Conservation (phyloP, 139 green algal species). For the Closterium sp. region DNA sequence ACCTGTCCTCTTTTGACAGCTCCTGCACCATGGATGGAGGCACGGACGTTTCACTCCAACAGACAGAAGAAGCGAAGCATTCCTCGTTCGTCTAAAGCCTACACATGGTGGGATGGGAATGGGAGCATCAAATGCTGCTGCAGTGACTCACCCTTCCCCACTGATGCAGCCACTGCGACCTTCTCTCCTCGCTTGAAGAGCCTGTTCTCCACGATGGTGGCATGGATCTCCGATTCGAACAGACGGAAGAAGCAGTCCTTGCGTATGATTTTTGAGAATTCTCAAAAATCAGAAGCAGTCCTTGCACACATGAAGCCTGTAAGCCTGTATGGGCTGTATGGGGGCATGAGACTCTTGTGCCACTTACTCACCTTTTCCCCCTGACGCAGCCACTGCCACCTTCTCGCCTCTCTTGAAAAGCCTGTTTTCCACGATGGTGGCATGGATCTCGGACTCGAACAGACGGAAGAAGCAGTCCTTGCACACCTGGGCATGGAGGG, state of each 20-base stretch:
- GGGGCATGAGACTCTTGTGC: too few relatives aligned
- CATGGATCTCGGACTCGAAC: background rate
- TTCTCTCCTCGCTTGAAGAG: too few relatives aligned
- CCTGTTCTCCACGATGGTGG: background rate
- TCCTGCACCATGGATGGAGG: too few relatives aligned
- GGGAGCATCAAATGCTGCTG: background rate
- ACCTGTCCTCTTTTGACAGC: too few relatives aligned
- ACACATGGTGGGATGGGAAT: background rate
- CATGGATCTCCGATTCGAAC: conserved; percentile 24
- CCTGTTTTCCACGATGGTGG: conserved; percentile 65
- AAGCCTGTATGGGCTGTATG: too few relatives aligned
- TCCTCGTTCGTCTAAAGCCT: background rate
- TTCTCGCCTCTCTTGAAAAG: conserved; percentile 78
- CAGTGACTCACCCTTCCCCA: conserved; percentile 6
- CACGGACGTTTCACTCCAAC: background rate
- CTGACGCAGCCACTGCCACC: conserved; percentile 85
- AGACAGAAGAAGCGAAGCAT: background rate
- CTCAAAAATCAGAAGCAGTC: too few relatives aligned
- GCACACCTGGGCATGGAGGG: background rate
- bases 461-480: background rate
- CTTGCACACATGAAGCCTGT: too few relatives aligned
- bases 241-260: too few relatives aligned
- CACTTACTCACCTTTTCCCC: too few relatives aligned
- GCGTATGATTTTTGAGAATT: too few relatives aligned
- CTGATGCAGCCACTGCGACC: too few relatives aligned